A percentile compares a stretch with the other conserved stretches of the same genome.
phyloP scores from a whole-genome alignment of 345 rosid genomes.

The Murraya paniculata region DNA sequence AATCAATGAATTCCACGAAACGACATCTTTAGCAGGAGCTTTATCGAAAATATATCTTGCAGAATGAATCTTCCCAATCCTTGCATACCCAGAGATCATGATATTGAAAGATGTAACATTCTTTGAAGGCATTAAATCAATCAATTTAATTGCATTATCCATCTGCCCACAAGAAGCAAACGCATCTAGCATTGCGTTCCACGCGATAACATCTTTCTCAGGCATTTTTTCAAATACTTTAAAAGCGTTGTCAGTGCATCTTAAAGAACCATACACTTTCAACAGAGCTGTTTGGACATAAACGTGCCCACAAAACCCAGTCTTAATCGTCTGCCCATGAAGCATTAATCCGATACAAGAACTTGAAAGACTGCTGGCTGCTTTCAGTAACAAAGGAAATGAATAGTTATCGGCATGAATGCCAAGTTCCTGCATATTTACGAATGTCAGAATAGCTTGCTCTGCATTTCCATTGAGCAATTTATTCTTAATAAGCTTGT shows the following conservation, averaged over 20 bases:
- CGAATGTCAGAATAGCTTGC: not conserved
- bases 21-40: slow-evolving; percentile 17
- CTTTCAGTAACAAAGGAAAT: slow-evolving; percentile 11
- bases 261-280: not conserved
- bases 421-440: slow-evolving; percentile 1
- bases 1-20: slow-evolving; percentile 28
- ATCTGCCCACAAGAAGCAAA: slow-evolving; percentile 19
- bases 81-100: slow-evolving; percentile 25
- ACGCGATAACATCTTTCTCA: slow-evolving; percentile 18
- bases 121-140: slow-evolving; percentile 26
- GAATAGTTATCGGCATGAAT: not conserved
- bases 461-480: not conserved
- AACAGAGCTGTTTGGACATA: slow-evolving; percentile 14
- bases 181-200: slow-evolving; percentile 24
- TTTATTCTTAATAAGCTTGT: slow-evolving; percentile 4
- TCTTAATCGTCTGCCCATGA: slow-evolving; percentile 3
- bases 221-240: slow-evolving; percentile 24
- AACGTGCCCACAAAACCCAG: not conserved
- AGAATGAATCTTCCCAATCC: slow-evolving; percentile 1
- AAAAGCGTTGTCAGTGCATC: slow-evolving; percentile 8
- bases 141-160: slow-evolving; percentile 17
- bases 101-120: slow-evolving; percentile 22
- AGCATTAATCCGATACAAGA: slow-evolving; percentile 8
- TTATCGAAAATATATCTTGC: slow-evolving; percentile 16
- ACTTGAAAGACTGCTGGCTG: not conserved